Percentiles rank a stretch among this genome's conserved stretches.
phyloP scores from a whole-genome alignment of 176 grass and related monocot species.

The Musa itinerans region DNA sequence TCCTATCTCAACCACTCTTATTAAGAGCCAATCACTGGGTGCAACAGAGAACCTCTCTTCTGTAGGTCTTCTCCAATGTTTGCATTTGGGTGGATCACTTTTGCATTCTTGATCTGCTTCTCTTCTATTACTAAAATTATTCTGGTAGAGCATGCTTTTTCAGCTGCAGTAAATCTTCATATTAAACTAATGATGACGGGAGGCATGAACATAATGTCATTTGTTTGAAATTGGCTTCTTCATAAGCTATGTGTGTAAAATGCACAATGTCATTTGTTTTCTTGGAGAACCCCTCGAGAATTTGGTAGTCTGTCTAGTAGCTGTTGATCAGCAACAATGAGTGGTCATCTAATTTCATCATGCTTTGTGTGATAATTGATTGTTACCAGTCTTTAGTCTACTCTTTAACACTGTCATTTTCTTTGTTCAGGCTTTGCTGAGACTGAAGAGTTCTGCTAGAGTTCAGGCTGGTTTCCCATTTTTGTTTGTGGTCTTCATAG shows the following conservation, averaged over 20 bases:
- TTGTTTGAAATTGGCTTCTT: neutral
- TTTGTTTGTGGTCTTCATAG: slow-evolving; percentile 79
- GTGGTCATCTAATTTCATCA: no score
- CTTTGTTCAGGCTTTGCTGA: slow-evolving; percentile 40
- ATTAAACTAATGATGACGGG: neutral
- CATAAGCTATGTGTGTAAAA: neutral
- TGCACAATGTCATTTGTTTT: neutral
- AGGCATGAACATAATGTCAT: neutral
- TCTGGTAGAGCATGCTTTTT: no score
- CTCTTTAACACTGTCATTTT: neutral
- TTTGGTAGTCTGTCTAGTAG: no score
- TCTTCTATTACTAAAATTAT: no score
- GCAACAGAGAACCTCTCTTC: no score
- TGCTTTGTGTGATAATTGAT: neutral
- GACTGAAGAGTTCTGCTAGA: slow-evolving; percentile 43
- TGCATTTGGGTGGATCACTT: no score
- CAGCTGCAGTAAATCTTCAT: no score
- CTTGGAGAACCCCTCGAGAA: neutral
- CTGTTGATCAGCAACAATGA: no score
- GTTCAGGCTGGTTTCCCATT: slow-evolving; percentile 59
- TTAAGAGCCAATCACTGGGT: no score
- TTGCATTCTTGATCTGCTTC: no score
- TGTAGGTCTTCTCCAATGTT: no score
- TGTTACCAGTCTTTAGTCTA: neutral
- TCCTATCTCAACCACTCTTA: no score